These are phyloP conservation scores for Paramecium pentaurelia DNA, from an alignment of 73 alveolate species.

Conservation along the genomic window DNA sequence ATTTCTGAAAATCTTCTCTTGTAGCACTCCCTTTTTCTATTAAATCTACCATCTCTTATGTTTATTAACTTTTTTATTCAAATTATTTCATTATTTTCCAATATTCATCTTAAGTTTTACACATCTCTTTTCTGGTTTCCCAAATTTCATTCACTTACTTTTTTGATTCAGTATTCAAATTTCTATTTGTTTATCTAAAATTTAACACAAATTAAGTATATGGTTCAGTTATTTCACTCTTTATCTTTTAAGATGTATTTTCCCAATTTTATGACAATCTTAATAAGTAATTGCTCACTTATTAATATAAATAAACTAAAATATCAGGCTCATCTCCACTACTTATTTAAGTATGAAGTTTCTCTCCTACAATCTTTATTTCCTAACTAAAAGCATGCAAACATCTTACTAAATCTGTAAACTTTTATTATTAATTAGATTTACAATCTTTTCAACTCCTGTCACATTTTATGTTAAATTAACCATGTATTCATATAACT, in stretches of 20 bases:
- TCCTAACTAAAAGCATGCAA: background rate
- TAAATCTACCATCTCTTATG: background rate
- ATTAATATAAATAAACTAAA: background rate
- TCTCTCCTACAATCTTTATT: background rate
- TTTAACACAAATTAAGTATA: background rate
- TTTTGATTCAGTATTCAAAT: slow-evolving; percentile 22
- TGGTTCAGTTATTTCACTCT: slow-evolving; percentile 2
- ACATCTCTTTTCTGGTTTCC: background rate
- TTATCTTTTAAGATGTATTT: background rate
- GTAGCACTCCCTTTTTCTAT: slow-evolving; percentile 8
- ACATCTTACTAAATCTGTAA: background rate
- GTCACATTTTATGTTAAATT: slow-evolving; percentile 1
- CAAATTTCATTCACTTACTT: background rate
- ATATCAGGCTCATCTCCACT: slow-evolving; percentile 16
- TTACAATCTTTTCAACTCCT: background rate
- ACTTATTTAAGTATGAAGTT: background rate
- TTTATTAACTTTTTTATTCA: background rate
- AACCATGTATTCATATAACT: background rate
- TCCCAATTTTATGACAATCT: background rate
- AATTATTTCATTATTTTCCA: slow-evolving; percentile 21
- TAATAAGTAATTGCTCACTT: slow-evolving; percentile 22
- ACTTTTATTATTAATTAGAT: background rate
- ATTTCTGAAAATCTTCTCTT: slow-evolving; percentile 8
- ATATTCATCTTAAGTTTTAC: slow-evolving; percentile 18
- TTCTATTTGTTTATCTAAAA: slow-evolving; percentile 22